Evolutionary conservation across 108 stramenopile species (phyloP), one percentile per base, ranked within the genome.

Genomic region (Nannochloropsis salina): DNA sequence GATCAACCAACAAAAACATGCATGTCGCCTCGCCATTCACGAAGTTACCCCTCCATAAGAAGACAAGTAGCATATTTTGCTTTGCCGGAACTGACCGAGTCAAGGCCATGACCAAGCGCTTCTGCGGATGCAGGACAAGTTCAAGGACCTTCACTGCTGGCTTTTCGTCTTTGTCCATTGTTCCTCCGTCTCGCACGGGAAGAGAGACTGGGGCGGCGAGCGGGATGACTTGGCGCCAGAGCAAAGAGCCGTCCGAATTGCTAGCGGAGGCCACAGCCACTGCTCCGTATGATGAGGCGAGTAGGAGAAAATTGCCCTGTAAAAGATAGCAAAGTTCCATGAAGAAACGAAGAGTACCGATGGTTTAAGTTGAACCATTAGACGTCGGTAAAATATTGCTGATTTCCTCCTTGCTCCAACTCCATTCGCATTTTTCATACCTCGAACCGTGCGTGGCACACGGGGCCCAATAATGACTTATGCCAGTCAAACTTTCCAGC

Each of bases 401-500:
- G 31, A 31, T 31, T 31, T 31, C 47, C 47, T 51, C 10, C 15
- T 15, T 15, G 12, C 47, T 15, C 47, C 47, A 74, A 4, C 61
- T 51, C 15, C 47, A 51, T 51, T 12, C 47, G 10, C 15, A 10
- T 15, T 51, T 51, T 51, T 12, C 47, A 51, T 51, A 51, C 47
- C 47, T 51, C 47, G 47, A 51, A 51, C 10, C 47, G 47, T 10
- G 47, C 61, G 20, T 74, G 61, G 20, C 20, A n/a, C 61, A 74
- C 61, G 8, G 61, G 61, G 15, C 61, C 61, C 61, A 74, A n/a
- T 2, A 74, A n/a, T 4, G 61, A 6, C 61, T 74, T 74, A n/a
- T 74, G 61, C 61, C 61, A 74, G 61, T 74, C 61, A 74, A 74
- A 74, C 8, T 74, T 74, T 6, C 61, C 61, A n/a, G 61, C 61